A percentile compares a stretch with the other conserved stretches of the same genome.
Conservation (phyloP, 345 rosid genomes). For the Citrus hindsii region DNA sequence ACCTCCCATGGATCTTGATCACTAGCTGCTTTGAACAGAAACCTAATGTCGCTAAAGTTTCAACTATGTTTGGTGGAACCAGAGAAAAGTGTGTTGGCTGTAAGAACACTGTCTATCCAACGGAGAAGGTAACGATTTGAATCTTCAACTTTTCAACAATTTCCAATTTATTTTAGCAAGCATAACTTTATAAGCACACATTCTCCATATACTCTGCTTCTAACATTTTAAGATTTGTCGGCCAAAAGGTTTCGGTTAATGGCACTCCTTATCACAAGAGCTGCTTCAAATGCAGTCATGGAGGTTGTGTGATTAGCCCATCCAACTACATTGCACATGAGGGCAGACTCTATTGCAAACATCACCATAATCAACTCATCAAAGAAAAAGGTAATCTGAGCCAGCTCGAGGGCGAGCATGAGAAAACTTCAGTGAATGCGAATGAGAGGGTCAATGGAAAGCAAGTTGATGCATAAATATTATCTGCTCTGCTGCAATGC, state of each 20-base stretch:
- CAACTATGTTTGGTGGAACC: conserved; percentile 92
- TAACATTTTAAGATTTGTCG: not conserved
- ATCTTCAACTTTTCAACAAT: not conserved
- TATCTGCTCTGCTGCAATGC: conserved; percentile 4
- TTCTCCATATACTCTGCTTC: not conserved
- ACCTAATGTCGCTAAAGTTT: conserved; percentile 69
- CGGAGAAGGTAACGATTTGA: conserved; percentile 63
- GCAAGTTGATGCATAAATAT: conserved; percentile 30
- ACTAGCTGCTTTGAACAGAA: conserved; percentile 43
- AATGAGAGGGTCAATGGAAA: conserved; percentile 28
- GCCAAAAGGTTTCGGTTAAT: conserved; percentile 80
- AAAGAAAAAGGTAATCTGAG: conserved; percentile 93
- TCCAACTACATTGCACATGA: conserved; percentile 95
- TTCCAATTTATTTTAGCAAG: not conserved
- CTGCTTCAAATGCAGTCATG: conserved; percentile 99
- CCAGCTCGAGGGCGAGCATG: conserved; percentile 82
- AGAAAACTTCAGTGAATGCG: conserved; percentile 26
- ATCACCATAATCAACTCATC: conserved; percentile 92
- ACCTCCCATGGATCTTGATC: not conserved
- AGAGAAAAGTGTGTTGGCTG: conserved; percentile 89
- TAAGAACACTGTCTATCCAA: conserved; percentile 81
- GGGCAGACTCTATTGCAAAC: conserved; percentile 94
- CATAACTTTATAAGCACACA: not conserved
- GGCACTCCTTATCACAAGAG: conserved; percentile 93
- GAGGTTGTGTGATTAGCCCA: conserved; percentile 92